Conservation (phyloP, 192 early-diverging fungal species). For the Coemansia sp. region DNA sequence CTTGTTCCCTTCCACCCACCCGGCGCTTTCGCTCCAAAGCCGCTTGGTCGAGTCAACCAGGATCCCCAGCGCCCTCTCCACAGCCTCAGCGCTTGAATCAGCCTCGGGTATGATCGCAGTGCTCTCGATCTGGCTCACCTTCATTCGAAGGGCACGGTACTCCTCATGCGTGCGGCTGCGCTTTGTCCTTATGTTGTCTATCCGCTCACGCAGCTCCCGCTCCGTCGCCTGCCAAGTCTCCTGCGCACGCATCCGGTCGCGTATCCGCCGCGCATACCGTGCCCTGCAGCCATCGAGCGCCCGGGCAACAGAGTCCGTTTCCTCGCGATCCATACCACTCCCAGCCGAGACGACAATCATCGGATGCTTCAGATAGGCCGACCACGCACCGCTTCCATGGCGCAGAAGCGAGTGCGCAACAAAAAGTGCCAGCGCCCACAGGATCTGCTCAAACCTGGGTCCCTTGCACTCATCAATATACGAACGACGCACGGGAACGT, state of each 20-base stretch:
- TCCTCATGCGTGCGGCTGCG: constrained; percentile 9
- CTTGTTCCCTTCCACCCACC: constrained; percentile 32
- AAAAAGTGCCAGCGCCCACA: constrained; percentile 32
- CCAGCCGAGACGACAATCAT: not conserved
- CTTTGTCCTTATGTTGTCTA: not conserved
- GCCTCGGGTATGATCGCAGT: constrained; percentile 17
- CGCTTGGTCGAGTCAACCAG: constrained; percentile 17
- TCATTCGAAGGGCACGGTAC: constrained; percentile 27
- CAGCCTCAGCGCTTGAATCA: constrained; percentile 16
- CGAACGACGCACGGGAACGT: constrained; percentile 48
- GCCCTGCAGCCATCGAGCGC: constrained; percentile 17
- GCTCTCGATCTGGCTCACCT: not conserved
- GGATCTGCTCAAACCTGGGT: constrained; percentile 32
- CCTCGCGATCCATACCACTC: not conserved
- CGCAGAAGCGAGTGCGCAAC: constrained; percentile 14
- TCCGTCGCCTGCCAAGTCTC: constrained; percentile 23
- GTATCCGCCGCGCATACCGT: constrained; percentile 32
- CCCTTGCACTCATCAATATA: constrained; percentile 55
- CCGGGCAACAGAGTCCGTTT: not conserved
- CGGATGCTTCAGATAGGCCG: constrained; percentile 18
- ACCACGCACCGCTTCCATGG: constrained; percentile 9
- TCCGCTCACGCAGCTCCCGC: constrained; percentile 6
- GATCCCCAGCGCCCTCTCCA: constrained; percentile 12
- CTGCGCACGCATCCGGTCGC: constrained; percentile 36
- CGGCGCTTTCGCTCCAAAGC: constrained; percentile 35